Evolutionary conservation across 192 early-diverging fungal genomes (phyloP).

Genomic region (Chytriomyces sp.): DNA sequence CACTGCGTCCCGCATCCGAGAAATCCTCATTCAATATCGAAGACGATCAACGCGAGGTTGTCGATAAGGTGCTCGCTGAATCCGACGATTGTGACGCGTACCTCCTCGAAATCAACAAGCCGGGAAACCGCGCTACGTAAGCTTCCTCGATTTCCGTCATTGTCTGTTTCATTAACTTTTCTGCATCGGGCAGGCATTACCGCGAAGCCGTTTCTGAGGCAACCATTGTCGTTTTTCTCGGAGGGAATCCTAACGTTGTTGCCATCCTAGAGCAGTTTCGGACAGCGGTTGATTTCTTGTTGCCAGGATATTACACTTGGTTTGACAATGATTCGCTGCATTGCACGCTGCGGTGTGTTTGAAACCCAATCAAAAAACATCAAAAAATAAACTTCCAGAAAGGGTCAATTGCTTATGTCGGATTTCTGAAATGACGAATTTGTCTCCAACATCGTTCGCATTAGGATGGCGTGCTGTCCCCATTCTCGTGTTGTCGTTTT

Average conservation of each 20-base stretch:
- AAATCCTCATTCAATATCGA: neutral
- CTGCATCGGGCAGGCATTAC: slow-evolving; percentile 3
- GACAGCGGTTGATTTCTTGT: slow-evolving; percentile 13
- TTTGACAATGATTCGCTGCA: slow-evolving; percentile 8
- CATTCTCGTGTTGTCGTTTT: too few relatives aligned
- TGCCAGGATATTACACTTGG: slow-evolving; percentile 18
- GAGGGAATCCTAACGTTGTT: slow-evolving; percentile 7
- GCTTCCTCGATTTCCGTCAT: neutral
- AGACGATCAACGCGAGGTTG: neutral
- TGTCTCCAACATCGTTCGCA: too few relatives aligned
- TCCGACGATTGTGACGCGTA: slow-evolving; percentile 6
- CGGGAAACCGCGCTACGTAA: slow-evolving; percentile 7
- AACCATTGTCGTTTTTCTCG: slow-evolving; percentile 11
- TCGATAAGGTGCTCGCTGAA: slow-evolving; percentile 4
- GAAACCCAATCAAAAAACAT: too few relatives aligned
- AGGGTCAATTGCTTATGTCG: too few relatives aligned
- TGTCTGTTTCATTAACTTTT: neutral
- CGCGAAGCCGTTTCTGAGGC: neutral
- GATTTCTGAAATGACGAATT: too few relatives aligned
- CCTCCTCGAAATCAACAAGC: slow-evolving; percentile 5
- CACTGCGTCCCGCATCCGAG: neutral
- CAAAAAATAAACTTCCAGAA: too few relatives aligned
- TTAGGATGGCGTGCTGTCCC: too few relatives aligned
- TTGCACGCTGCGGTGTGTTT: slow-evolving; percentile 12
- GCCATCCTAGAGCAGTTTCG: slow-evolving; percentile 4